phyloP scores from a whole-genome alignment of 2,329 filamentous ascomycete genomes.

The Zelopaecilomyces penicillatus region DNA sequence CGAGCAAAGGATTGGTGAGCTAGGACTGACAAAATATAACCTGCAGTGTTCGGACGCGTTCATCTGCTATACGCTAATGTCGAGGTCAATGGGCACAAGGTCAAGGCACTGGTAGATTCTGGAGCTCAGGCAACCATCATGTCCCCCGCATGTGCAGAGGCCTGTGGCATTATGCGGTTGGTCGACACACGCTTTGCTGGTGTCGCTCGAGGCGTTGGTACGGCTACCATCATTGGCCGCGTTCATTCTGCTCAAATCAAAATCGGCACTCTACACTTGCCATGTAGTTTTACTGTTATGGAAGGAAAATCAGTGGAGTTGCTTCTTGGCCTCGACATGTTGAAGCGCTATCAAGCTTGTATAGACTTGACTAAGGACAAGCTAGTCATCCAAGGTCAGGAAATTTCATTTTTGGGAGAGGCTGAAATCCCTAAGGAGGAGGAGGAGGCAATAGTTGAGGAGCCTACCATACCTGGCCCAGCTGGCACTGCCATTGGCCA shows the following conservation, averaged over 20 bases:
- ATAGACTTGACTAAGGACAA: constrained; percentile 82
- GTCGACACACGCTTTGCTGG: constrained; percentile 89
- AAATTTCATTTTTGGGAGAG: constrained; percentile 85
- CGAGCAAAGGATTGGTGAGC: constrained; percentile 3
- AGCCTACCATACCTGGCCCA: constrained; percentile 77
- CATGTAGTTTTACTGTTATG: constrained; percentile 98
- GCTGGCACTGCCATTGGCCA: constrained; percentile 85
- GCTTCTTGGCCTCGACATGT: constrained; percentile 88
- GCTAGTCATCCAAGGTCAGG: constrained; percentile 78
- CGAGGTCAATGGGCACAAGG: constrained; percentile 82
- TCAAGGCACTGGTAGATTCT: constrained; percentile 96
- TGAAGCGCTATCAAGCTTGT: constrained; percentile 88
- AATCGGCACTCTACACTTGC: constrained; percentile 77
- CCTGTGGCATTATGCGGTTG: constrained; percentile 91
- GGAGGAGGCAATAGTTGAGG: constrained; percentile 66
- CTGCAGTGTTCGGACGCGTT: constrained; percentile 79
- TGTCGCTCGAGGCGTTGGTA: constrained; percentile 87
- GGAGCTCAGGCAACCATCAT: constrained; percentile 98
- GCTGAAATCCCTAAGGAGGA: constrained; percentile 84
- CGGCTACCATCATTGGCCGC: constrained; percentile 85
- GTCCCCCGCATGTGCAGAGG: constrained; percentile 86
- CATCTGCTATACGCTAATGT: constrained; percentile 96
- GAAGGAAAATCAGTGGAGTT: constrained; percentile 95
- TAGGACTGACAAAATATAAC: constrained; percentile 8
- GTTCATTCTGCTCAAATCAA: constrained; percentile 94